phyloP scores from a whole-genome alignment of 2,329 filamentous ascomycete species.

The Coleophoma crateriformis region DNA sequence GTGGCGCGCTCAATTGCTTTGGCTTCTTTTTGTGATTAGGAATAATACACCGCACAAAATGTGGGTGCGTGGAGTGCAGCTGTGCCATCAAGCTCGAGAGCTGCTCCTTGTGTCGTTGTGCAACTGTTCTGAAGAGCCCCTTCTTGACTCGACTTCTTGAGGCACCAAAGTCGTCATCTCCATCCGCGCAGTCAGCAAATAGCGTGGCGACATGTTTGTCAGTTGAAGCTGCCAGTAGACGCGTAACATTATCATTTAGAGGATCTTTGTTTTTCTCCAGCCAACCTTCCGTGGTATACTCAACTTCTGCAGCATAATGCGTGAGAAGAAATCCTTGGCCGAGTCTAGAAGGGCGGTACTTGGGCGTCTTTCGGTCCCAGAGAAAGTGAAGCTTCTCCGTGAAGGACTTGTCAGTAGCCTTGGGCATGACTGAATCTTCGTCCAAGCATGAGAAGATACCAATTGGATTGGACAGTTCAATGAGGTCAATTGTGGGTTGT shows the following conservation, averaged over 20 bases:
- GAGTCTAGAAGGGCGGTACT: conserved; percentile 84
- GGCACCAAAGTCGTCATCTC: conserved; percentile 66
- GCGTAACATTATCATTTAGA: conserved; percentile 92
- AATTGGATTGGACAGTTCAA: conserved; percentile 92
- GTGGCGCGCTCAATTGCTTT: conserved; percentile 82
- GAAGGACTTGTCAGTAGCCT: conserved; percentile 93
- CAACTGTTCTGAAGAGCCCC: conserved; percentile 92
- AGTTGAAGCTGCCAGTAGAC: conserved; percentile 74
- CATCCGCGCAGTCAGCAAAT: conserved; percentile 82
- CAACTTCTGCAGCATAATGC: conserved; percentile 95
- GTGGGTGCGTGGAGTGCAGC: conserved; percentile 91
- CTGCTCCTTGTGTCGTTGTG: conserved; percentile 95
- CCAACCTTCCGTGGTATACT: conserved; percentile 94
- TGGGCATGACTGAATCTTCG: conserved; percentile 98
- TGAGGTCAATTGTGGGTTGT: conserved; percentile 95
- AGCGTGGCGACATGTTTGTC: conserved; percentile 79
- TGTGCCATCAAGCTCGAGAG: conserved; percentile 94
- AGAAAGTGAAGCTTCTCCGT: conserved; percentile 95
- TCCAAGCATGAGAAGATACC: conserved; percentile 98
- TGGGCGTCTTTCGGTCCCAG: conserved; percentile 93
- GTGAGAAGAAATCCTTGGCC: conserved; percentile 93
- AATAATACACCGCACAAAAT: conserved; percentile 96
- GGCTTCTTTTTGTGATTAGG: conserved; percentile 97
- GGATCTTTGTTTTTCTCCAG: conserved; percentile 99
- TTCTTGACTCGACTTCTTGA: conserved; percentile 85